phyloP scores from a whole-genome alignment of 495 filamentous ascomycete species.

The Thozetella sp. region DNA sequence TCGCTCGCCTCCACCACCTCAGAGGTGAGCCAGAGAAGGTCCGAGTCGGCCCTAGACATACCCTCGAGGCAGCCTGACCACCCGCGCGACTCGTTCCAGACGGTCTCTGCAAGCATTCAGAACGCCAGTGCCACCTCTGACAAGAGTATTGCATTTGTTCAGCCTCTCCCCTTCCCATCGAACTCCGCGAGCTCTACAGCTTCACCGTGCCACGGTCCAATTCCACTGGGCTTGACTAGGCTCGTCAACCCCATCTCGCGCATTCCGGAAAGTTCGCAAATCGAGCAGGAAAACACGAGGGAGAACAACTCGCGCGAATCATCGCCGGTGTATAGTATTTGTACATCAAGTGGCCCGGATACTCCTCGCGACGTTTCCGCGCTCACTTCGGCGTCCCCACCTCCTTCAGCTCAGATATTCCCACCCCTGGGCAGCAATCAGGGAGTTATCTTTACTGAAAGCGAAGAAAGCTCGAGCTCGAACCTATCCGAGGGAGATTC shows the following conservation, averaged over 20 bases:
- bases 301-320: too few relatives aligned
- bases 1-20: background rate
- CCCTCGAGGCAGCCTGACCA: slow-evolving; percentile 20
- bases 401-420: background rate
- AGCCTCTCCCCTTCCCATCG: background rate
- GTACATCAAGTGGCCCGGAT: too few relatives aligned
- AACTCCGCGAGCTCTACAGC: background rate
- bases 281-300: too few relatives aligned
- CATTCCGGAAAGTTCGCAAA: background rate
- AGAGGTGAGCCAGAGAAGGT: background rate
- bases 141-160: background rate
- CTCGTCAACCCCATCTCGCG: background rate
- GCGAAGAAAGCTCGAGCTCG: background rate
- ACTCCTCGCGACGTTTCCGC: background rate
- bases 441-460: background rate
- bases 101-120: background rate
- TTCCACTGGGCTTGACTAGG: background rate
- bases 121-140: background rate
- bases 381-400: background rate
- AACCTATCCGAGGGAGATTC: background rate
- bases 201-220: background rate
- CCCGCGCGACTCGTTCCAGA: background rate
- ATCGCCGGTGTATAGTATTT: too few relatives aligned
- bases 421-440: background rate
- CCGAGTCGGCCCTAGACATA: slow-evolving; percentile 11